A percentile compares a stretch with the other conserved stretches of the same genome.
phyloP scores from a whole-genome alignment of 345 rosid species.

The Populus ilicifolia region DNA sequence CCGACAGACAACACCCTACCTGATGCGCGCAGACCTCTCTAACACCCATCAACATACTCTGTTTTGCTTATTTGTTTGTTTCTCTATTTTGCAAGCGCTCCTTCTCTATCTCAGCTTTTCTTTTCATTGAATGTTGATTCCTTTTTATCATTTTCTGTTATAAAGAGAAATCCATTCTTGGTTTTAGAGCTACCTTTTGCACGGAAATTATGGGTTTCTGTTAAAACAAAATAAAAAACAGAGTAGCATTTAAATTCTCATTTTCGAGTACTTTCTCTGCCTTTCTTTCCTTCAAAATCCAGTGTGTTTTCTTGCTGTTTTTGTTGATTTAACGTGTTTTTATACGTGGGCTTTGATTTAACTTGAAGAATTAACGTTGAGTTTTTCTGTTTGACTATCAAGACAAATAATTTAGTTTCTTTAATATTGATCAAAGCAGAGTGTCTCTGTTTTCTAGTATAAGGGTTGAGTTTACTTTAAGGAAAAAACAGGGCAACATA shows the following conservation, averaged over 20 bases:
- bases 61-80: background rate
- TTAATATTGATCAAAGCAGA: conserved; percentile 36
- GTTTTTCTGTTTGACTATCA: conserved; percentile 7
- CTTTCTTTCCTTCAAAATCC: background rate
- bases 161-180: background rate
- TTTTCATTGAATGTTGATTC: conserved; percentile 20
- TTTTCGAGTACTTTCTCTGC: background rate
- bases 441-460: background rate
- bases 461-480: conserved; percentile 42
- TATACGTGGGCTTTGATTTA: conserved; percentile 16
- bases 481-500: conserved; percentile 6
- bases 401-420: conserved; percentile 25
- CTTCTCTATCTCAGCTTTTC: conserved; percentile 11
- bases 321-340: background rate
- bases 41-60: background rate
- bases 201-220: no score
- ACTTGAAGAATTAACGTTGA: conserved; percentile 31
- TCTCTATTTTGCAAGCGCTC: background rate
- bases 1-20: no score
- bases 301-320: background rate
- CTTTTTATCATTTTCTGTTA: conserved; percentile 9
- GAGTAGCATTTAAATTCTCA: background rate
- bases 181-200: background rate
- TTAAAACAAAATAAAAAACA: no score
- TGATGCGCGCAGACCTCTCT: no score